Base-by-base conservation (phyloP, 176 grass and related monocot species). In the Carex cristatella region DNA sequence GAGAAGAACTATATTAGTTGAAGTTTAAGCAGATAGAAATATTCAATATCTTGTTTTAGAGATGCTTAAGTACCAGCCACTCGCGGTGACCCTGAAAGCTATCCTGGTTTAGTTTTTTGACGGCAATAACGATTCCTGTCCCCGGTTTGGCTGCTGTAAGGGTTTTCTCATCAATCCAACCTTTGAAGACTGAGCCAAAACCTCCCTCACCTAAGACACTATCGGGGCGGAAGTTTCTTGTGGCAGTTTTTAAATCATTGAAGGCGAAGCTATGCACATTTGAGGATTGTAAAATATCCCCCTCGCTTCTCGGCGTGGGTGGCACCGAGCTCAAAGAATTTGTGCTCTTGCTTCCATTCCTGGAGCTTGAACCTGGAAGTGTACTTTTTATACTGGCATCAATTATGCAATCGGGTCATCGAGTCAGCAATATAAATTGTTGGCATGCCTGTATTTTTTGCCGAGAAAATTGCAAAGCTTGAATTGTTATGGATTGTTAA, bases 41-140 rank as follows among this genome's bases (percentile, higher is more conserved):
- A 81, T 28, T 55, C 14, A 84, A 7, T 80, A 65, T 49, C 46
- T 65, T 67, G 16, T 67, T 30, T 30, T 4, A 19, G 37, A 83
- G 15, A 42, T 53, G 30, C 12, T 76, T 4, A 88, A 88, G 27
- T 57, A 98, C 95, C 95, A 98, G 89, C 95, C 95, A 98, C 86
- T 98, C 95, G 32, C 89, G 89, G 86, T 98, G 95, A 68, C 95
- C 95, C 61, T 98, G 95, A 76, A 78, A 93, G 9, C 95, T 84
- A 82, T 98, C 92, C 33, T 91, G 91, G 86, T 98, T 98, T 56
- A 98, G 89, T 87, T 98, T 94, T 91, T 98, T 98, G 18, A 98
- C 92, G 0, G 92, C 95, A 57, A 98, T 94, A 2, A 98, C 87
- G 19, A 91, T 93, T 70, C 95, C 95, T 1, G 88, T 89, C 5